phyloP scores from a whole-genome alignment of 331 rosid genomes.

The Cydonia oblonga region DNA sequence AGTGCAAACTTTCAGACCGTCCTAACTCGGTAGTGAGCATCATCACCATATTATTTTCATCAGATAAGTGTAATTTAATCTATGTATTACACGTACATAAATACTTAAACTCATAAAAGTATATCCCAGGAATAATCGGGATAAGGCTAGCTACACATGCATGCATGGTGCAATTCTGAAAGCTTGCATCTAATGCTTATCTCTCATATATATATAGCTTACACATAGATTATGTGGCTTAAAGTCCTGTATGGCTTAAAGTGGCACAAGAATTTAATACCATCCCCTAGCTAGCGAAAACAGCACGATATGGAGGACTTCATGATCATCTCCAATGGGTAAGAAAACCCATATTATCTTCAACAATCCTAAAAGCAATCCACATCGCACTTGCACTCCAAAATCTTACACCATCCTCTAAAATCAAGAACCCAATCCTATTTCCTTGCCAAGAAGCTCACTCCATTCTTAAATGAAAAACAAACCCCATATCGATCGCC shows the following conservation, averaged over 20 bases:
- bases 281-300: conserved; percentile 13
- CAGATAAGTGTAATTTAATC: not conserved
- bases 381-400: conserved; percentile 4
- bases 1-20: not conserved
- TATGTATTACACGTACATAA: not conserved
- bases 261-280: conserved; percentile 11
- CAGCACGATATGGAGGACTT: conserved; percentile 19
- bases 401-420: conserved; percentile 10
- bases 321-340: conserved; percentile 10
- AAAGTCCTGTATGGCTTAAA: conserved; percentile 2
- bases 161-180: conserved; percentile 1
- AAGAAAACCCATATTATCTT: conserved; percentile 3
- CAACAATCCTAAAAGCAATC: conserved; percentile 3
- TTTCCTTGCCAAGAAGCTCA: conserved; percentile 20
- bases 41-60: not conserved
- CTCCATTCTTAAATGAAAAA: conserved; percentile 25
- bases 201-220: not conserved
- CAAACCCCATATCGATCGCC: conserved; percentile 13
- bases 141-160: not conserved
- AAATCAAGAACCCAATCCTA: conserved; percentile 1
- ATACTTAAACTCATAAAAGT: not conserved
- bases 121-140: not conserved
- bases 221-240: conserved; percentile 2
- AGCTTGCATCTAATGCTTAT: not conserved
- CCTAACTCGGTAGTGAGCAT: not conserved